phyloP scores from a whole-genome alignment of 106 monocot genomes.

The Amphibolis antarctica region DNA sequence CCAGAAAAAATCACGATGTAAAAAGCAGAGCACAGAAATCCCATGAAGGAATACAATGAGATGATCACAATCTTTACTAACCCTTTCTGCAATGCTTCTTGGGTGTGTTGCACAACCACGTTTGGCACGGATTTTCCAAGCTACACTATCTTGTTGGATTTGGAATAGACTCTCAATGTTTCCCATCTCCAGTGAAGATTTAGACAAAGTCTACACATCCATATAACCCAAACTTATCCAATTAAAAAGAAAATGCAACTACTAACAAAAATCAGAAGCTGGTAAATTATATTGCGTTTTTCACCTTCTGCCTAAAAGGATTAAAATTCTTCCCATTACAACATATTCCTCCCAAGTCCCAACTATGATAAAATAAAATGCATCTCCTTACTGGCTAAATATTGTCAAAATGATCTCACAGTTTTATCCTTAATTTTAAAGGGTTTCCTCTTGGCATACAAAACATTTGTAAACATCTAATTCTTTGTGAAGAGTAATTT shows the following conservation, averaged over 20 bases:
- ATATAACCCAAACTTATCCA: background rate
- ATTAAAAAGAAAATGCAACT: background rate
- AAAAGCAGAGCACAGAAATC: background rate
- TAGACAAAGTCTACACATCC: constrained; percentile 2
- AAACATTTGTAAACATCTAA: too few relatives aligned
- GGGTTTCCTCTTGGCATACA: too few relatives aligned
- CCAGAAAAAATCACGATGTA: background rate
- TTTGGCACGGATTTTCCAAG: constrained; percentile 28
- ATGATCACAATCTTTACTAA: background rate
- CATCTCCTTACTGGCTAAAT: too few relatives aligned
- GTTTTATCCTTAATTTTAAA: too few relatives aligned
- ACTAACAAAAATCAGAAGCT: too few relatives aligned
- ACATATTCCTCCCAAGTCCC: too few relatives aligned
- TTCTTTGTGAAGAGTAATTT: too few relatives aligned
- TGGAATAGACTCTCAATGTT: constrained; percentile 17
- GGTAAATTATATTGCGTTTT: too few relatives aligned
- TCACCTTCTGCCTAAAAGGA: too few relatives aligned
- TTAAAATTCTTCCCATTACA: too few relatives aligned
- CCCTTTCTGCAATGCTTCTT: constrained; percentile 30
- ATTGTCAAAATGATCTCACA: too few relatives aligned
- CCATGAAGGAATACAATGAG: background rate
- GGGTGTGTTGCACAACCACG: constrained; percentile 29
- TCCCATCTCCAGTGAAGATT: constrained; percentile 8
- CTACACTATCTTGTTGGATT: constrained; percentile 17
- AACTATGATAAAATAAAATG: too few relatives aligned